Evolutionary conservation across 352 stramenopile genomes (phyloP).

Genomic region (Phytophthora sp.): DNA sequence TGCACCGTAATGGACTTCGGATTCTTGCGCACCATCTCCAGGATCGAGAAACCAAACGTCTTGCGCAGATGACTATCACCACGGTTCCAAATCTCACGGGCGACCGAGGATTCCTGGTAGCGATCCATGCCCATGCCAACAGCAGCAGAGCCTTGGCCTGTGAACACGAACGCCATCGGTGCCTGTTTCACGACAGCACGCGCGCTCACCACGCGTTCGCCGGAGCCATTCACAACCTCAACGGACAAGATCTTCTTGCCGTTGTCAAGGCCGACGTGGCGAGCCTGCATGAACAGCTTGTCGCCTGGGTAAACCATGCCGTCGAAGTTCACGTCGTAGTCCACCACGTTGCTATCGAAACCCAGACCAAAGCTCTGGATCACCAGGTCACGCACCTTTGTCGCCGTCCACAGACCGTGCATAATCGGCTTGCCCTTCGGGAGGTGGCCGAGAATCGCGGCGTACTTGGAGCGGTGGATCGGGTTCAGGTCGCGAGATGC

Average conservation of each 20-base stretch:
- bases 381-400: conserved; percentile 79
- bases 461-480: conserved; percentile 83
- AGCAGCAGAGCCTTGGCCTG: conserved; percentile 81
- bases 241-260: conserved; percentile 75
- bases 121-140: conserved; percentile 92
- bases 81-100: conserved; percentile 82
- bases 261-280: conserved; percentile 66
- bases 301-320: conserved; percentile 90
- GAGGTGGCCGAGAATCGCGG: conserved; percentile 76
- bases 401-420: conserved; percentile 89
- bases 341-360: conserved; percentile 71
- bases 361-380: conserved; percentile 54
- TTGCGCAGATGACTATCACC: conserved; percentile 72
- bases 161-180: conserved; percentile 86
- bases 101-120: conserved; percentile 71
- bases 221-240: conserved; percentile 75
- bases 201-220: conserved; percentile 79
- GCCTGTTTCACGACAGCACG: conserved; percentile 73
- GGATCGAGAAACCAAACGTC: conserved; percentile 89
- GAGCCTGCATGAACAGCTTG: conserved; percentile 79
- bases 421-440: conserved; percentile 83
- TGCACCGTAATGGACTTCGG: conserved; percentile 84
- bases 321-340: conserved; percentile 84
- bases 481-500: conserved; percentile 88
- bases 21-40: conserved; percentile 90